phyloP scores from a whole-genome alignment of 2,329 filamentous ascomycete genomes.

The Pseudonectria buxi region DNA sequence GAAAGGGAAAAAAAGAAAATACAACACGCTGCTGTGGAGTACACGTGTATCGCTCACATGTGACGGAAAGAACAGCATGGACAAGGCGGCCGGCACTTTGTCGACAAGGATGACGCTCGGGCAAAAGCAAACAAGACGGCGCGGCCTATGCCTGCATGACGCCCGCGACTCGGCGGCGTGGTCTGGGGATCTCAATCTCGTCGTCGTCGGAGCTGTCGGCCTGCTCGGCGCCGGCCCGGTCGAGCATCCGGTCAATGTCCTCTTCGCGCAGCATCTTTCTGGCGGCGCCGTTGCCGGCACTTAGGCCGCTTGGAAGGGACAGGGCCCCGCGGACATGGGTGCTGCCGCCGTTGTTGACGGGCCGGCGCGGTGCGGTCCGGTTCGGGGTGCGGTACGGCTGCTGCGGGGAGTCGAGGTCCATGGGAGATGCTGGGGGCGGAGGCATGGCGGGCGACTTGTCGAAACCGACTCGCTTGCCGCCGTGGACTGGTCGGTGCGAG shows the following conservation, averaged over 20 bases:
- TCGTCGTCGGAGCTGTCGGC: slow-evolving; percentile 52
- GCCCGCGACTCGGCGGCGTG: slow-evolving; percentile 21
- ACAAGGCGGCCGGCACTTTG: no score
- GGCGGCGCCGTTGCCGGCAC: slow-evolving; percentile 30
- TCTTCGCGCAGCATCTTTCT: slow-evolving; percentile 41
- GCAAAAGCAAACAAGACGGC: no score
- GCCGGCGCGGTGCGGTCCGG: slow-evolving; percentile 36
- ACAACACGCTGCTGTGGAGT: no score
- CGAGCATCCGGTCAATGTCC: slow-evolving; percentile 54
- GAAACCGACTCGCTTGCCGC: slow-evolving; percentile 40
- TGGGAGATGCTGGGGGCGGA: slow-evolving; percentile 34
- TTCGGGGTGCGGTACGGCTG: slow-evolving; percentile 20
- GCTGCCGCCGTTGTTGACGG: slow-evolving; percentile 35
- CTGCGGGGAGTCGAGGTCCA: slow-evolving; percentile 39
- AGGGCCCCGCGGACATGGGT: slow-evolving; percentile 34
- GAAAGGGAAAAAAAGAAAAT: no score
- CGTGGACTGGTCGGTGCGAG: slow-evolving; percentile 36
- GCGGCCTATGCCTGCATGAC: slow-evolving; percentile 26
- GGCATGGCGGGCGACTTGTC: slow-evolving; percentile 37
- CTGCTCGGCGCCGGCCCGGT: slow-evolving; percentile 41
- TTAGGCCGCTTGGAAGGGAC: slow-evolving; percentile 44
- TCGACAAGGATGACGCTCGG: no score
- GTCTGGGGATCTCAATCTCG: slow-evolving; percentile 45
- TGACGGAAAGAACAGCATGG: no score
- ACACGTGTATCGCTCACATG: no score